Evolutionary conservation across 2,329 filamentous ascomycete species (phyloP).

Genomic region (Diaporthe sp.): DNA sequence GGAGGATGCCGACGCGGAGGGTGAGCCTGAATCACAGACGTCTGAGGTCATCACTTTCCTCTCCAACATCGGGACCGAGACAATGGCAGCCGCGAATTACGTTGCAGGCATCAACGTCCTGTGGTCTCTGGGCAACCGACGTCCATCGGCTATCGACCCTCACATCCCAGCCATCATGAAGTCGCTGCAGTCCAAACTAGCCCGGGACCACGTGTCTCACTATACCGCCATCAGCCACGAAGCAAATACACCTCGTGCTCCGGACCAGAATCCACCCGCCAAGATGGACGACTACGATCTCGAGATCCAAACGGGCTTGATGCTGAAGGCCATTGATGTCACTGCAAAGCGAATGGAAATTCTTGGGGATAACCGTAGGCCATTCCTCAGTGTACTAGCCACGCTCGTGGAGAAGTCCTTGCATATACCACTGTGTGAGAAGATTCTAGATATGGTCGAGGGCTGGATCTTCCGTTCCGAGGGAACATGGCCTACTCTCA

Average conservation of each 20-base stretch:
- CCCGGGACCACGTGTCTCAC: constrained; percentile 89
- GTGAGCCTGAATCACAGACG: constrained; percentile 81
- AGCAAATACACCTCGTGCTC: constrained; percentile 54
- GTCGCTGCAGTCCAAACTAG: constrained; percentile 89
- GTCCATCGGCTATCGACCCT: constrained; percentile 87
- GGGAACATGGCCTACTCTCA: constrained; percentile 95
- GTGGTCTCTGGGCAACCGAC: constrained; percentile 89
- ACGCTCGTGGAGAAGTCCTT: constrained; percentile 95
- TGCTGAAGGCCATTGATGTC: constrained; percentile 95
- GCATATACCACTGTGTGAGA: constrained; percentile 87
- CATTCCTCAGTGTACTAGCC: constrained; percentile 94
- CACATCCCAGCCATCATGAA: constrained; percentile 93
- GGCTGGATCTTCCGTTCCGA: constrained; percentile 96
- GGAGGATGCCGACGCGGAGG: constrained; percentile 84
- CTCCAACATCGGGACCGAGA: constrained; percentile 87
- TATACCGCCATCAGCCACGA: constrained; percentile 69
- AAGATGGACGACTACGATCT: constrained; percentile 81
- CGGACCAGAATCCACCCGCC: constrained; percentile 65
- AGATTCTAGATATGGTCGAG: constrained; percentile 94
- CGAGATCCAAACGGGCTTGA: constrained; percentile 88
- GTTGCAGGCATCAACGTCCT: constrained; percentile 91
- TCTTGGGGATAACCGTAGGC: constrained; percentile 88
- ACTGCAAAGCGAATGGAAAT: constrained; percentile 92
- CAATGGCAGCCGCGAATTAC: constrained; percentile 82
- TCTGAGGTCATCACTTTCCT: constrained; percentile 90